Base-by-base conservation (phyloP, 352 stramenopile genomes). In the Thalassiosira pacifica region DNA sequence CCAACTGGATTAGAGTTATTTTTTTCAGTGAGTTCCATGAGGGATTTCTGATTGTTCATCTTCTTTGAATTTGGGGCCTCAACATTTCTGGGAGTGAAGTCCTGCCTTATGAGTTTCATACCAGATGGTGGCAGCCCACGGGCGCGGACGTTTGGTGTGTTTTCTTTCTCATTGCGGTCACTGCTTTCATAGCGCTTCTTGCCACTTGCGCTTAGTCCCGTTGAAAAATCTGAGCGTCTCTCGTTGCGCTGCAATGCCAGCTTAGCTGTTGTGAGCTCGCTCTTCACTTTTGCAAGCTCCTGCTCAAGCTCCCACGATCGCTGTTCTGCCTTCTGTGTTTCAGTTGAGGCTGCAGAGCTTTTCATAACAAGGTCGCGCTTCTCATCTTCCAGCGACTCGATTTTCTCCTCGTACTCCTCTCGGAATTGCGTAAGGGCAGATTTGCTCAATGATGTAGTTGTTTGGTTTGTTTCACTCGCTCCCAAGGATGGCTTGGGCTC, bases 341-440 rank as follows among this genome's bases (percentile, higher is more conserved):
- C 90, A 40, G 85, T 89, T 24, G 87, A 79, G 18, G 87, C 82
- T 16, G 92, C 84, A 57, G 89, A 92, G 42, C 92, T 92, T 45
- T 88, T 90, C 92, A 95, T 94, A 0, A 95, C 74, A 5, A 95
- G 79, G 57, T 94, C 85, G 11, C 90, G 80, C 69, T 94, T 95
- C 75, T 95, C 92, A 67, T 92, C 87, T 65, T 92, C 89, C 34
- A 95, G 64, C 55, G 67, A 60, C 42, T 88, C 63, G 31, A 94
- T 92, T 32, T 63, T 90, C 70, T 93, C 92, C 64, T 94, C 90
- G 60, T 92, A 95, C 71, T 94, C 92, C 29, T 82, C 57, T 45
- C 83, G 83, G 68, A 93, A 85, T 73, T 92, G 68, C 19, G 80
- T 78, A 0, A 95, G 66, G 11, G 88, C 83, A 26, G 80, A 87